Conservation (phyloP, 2,329 filamentous ascomycete species). For the Exophiala aquamarina region DNA sequence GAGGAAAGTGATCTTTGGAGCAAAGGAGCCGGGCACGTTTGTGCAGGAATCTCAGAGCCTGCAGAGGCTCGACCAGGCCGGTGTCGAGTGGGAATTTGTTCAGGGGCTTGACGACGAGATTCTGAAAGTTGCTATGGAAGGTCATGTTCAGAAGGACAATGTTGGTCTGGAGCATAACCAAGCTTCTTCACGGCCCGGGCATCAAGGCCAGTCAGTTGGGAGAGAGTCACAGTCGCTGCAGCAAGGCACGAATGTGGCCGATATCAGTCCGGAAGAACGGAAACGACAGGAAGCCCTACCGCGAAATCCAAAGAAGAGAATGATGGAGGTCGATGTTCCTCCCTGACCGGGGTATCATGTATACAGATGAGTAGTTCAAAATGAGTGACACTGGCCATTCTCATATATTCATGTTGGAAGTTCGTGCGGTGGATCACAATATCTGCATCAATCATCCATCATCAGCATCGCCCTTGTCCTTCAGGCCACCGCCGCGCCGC, state of each 20-base stretch:
- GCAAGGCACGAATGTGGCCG: conserved; percentile 36
- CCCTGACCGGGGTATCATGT: conserved; percentile 1
- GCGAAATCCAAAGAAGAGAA: conserved; percentile 48
- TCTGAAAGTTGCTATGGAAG: conserved; percentile 75
- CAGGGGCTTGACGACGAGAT: conserved; percentile 78
- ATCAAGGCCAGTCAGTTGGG: not conserved
- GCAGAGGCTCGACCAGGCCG: conserved; percentile 66
- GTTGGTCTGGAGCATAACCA: too few species aligned
- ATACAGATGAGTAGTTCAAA: not conserved
- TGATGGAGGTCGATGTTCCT: conserved; percentile 39
- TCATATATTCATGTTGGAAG: too few species aligned
- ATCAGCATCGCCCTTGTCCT: too few species aligned
- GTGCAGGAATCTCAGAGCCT: conserved; percentile 78
- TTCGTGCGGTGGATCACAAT: too few species aligned
- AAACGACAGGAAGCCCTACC: conserved; percentile 38
- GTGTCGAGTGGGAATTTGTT: conserved; percentile 72
- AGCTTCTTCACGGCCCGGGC: not conserved
- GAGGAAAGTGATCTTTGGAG: conserved; percentile 79
- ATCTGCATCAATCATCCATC: too few species aligned
- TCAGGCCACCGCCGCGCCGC: too few species aligned
- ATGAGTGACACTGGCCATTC: not conserved
- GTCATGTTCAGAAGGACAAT: conserved; percentile 56
- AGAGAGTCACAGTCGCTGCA: not conserved
- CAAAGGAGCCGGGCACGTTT: conserved; percentile 87
- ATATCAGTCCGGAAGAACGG: conserved; percentile 40